phyloP scores from a whole-genome alignment of 2,329 filamentous ascomycete species.

The Pyrenochaeta sp. region DNA sequence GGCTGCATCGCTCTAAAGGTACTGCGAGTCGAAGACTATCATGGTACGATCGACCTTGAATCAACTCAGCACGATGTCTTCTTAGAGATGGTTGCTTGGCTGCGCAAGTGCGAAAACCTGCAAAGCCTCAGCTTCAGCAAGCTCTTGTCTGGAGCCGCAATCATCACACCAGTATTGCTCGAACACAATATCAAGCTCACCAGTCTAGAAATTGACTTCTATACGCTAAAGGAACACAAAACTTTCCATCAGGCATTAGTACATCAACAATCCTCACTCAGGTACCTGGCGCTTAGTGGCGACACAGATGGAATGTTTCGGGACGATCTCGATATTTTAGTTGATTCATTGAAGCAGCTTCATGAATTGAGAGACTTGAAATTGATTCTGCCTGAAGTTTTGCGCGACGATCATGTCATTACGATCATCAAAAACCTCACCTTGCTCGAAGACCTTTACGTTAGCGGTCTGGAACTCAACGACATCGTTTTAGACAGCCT shows the following conservation, averaged over 20 bases:
- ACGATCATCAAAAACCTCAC: slow-evolving; percentile 56
- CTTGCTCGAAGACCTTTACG: slow-evolving; percentile 64
- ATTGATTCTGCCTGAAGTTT: slow-evolving; percentile 60
- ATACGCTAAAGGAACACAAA: slow-evolving; percentile 58
- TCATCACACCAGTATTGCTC: slow-evolving; percentile 61
- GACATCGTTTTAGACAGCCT: slow-evolving; percentile 59
- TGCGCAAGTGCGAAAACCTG: slow-evolving; percentile 62
- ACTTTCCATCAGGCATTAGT: slow-evolving; percentile 63
- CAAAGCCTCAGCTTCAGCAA: slow-evolving; percentile 60
- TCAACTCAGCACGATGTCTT: slow-evolving; percentile 62
- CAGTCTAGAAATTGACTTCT: slow-evolving; percentile 60
- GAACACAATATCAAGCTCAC: slow-evolving; percentile 58
- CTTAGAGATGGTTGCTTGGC: slow-evolving; percentile 62
- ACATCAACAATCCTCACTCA: slow-evolving; percentile 61
- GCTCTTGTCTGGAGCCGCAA: slow-evolving; percentile 61
- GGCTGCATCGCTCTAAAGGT: slow-evolving; percentile 59
- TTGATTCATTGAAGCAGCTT: slow-evolving; percentile 62
- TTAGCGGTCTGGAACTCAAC: slow-evolving; percentile 64
- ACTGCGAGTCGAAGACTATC: slow-evolving; percentile 59
- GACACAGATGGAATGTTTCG: slow-evolving; percentile 58
- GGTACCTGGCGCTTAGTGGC: slow-evolving; percentile 56
- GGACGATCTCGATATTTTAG: slow-evolving; percentile 59
- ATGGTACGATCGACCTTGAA: slow-evolving; percentile 57
- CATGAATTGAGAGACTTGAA: slow-evolving; percentile 63
- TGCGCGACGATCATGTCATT: slow-evolving; percentile 60